Evolutionary conservation across 129 eudicot genomes (phyloP).

Genomic region (Artemisia annua): DNA sequence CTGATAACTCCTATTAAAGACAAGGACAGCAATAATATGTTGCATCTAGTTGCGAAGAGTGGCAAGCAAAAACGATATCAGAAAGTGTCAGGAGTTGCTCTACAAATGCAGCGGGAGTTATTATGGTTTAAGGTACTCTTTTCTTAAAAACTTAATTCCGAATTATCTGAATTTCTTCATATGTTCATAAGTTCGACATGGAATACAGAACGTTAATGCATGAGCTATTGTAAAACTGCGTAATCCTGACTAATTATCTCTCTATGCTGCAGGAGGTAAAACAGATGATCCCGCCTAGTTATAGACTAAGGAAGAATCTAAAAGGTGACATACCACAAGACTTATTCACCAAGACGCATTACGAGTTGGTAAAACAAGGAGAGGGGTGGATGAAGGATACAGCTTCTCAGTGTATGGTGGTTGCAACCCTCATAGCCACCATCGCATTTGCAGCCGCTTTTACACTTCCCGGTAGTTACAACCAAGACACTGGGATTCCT

Average conservation of each 20-base stretch:
- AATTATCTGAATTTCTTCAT: no score
- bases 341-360: background rate
- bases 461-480: slow-evolving; percentile 25
- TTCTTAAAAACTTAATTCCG: background rate
- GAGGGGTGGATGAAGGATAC: slow-evolving; percentile 7
- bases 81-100: slow-evolving; percentile 17
- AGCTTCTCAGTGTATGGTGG: slow-evolving; percentile 14
- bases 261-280: slow-evolving; percentile 15
- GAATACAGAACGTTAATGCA: background rate
- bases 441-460: slow-evolving; percentile 22
- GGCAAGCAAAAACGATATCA: background rate
- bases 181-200: background rate
- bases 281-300: background rate
- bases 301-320: background rate
- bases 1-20: slow-evolving; percentile 12
- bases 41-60: slow-evolving; percentile 11
- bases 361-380: background rate
- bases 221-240: no score
- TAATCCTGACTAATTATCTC: background rate
- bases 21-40: slow-evolving; percentile 2
- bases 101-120: slow-evolving; percentile 22
- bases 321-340: background rate
- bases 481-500: slow-evolving; percentile 14
- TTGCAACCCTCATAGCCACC: slow-evolving; percentile 22
- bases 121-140: slow-evolving; percentile 18